These are phyloP conservation scores for Pythium monospermum DNA, from an alignment of 352 stramenopile genomes.

Conservation along the genomic window DNA sequence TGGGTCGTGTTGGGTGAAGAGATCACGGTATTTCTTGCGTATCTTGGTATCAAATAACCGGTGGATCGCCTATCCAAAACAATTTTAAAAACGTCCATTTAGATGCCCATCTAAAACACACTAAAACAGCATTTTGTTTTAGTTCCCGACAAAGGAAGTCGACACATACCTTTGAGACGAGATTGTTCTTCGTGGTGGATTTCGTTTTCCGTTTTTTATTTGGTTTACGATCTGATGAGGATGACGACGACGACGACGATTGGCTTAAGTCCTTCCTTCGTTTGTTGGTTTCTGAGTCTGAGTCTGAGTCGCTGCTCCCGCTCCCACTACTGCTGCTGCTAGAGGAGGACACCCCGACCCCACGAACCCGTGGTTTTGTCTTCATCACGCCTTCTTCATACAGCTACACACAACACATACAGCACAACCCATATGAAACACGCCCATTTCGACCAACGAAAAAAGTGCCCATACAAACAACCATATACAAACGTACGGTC, in stretches of 20 bases:
- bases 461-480: no score
- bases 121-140: no score
- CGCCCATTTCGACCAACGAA: no score
- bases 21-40: slow-evolving; percentile 27
- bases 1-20: slow-evolving; percentile 34
- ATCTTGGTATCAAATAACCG: slow-evolving; percentile 34
- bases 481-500: slow-evolving; percentile 38
- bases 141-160: no score
- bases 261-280: neutral
- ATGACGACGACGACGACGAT: neutral
- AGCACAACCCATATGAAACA: neutral
- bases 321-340: slow-evolving; percentile 5
- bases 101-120: no score
- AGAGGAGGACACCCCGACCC: neutral
- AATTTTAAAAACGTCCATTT: neutral
- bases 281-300: no score
- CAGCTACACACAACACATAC: no score
- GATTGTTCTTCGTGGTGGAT: neutral
- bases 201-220: neutral
- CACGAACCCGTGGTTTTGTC: slow-evolving; percentile 34
- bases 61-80: slow-evolving; percentile 22
- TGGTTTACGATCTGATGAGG: no score
- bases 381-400: slow-evolving; percentile 48
- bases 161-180: neutral
- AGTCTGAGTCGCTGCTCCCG: neutral